These are phyloP conservation scores for Vaccinium corymbosum DNA, from an alignment of 148 eudicot species.

Conservation along the genomic window DNA sequence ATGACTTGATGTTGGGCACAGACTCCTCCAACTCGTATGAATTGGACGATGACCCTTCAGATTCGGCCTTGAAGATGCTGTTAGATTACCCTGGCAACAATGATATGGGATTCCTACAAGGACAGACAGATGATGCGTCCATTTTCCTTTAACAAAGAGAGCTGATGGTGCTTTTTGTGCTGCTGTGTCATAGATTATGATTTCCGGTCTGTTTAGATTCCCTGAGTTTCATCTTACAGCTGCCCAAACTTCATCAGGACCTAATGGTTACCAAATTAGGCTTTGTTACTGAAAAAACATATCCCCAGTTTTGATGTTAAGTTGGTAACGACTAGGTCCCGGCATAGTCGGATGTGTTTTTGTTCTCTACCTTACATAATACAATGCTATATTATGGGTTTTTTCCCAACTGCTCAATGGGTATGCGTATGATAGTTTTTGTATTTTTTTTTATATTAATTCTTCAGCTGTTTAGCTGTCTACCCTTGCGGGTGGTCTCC, in stretches of 20 bases:
- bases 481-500: background rate
- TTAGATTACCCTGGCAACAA: background rate
- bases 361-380: background rate
- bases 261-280: constrained; percentile 1
- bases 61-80: constrained; percentile 2
- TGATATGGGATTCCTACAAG: constrained; percentile 13
- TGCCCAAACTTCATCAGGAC: background rate
- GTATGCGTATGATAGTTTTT: background rate
- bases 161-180: background rate
- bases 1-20: constrained; percentile 1
- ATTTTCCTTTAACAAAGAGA: background rate
- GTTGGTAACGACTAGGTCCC: background rate
- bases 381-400: background rate
- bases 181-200: background rate
- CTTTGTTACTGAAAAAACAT: background rate
- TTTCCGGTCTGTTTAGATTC: background rate
- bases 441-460: background rate
- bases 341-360: background rate
- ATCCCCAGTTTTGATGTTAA: background rate
- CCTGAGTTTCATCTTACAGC: background rate
- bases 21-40: constrained; percentile 5
- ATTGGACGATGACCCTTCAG: background rate
- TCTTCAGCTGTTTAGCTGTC: background rate
- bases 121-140: background rate
- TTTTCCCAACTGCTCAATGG: background rate